These are phyloP conservation scores for Rhynchospora breviuscula DNA, from an alignment of 176 grass and related monocot species.

Conservation along the genomic window DNA sequence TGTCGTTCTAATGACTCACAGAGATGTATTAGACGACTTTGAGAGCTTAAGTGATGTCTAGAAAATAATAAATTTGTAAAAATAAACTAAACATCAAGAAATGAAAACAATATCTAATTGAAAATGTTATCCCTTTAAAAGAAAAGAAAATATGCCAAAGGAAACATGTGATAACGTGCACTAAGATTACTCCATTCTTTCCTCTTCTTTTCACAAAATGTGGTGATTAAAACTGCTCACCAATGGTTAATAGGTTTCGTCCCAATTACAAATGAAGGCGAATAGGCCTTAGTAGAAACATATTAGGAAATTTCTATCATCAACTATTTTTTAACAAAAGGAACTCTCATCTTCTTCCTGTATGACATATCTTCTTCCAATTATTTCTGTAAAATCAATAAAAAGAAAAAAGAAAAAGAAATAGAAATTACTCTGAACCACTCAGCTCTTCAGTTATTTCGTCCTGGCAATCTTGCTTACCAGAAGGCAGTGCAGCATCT, in stretches of 20 bases:
- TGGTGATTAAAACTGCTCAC: neutral
- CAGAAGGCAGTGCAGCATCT: conserved; percentile 4
- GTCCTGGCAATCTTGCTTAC: conserved; percentile 22
- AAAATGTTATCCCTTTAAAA: neutral
- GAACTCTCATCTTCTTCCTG: neutral
- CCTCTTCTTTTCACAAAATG: neutral
- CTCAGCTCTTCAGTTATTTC: neutral
- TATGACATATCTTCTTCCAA: neutral
- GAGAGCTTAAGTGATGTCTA: neutral
- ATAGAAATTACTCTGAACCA: neutral
- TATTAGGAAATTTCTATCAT: neutral
- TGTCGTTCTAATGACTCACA: neutral
- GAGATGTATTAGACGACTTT: neutral
- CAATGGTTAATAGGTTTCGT: neutral
- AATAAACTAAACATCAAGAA: neutral
- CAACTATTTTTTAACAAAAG: neutral
- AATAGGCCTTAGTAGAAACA: neutral
- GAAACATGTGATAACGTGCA: neutral
- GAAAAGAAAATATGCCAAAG: neutral
- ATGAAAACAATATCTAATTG: neutral
- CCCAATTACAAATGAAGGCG: neutral
- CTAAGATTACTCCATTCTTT: neutral
- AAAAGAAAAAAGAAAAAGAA: neutral
- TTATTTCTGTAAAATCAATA: neutral
- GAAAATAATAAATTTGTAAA: neutral